Conservation (phyloP, 2,329 filamentous ascomycete genomes). For the Metarhizium rileyi region DNA sequence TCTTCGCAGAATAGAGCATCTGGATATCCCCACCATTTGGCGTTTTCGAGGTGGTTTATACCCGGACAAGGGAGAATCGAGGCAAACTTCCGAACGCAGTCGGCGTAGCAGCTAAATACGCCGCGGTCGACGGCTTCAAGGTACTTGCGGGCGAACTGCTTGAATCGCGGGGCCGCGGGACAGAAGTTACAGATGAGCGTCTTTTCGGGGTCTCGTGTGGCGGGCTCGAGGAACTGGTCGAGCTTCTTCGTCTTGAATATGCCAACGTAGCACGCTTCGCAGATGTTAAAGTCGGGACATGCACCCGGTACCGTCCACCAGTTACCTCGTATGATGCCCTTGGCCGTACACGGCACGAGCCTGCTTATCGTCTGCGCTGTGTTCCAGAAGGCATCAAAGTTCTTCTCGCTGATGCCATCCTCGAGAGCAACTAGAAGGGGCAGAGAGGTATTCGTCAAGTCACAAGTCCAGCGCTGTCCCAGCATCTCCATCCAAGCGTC, state of each 20-base stretch:
- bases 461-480: slow-evolving; percentile 15
- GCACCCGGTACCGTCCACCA: slow-evolving; percentile 23
- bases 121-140: slow-evolving; percentile 22
- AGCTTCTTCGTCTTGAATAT: slow-evolving; percentile 18
- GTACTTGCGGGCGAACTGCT: slow-evolving; percentile 15
- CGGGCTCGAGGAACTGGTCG: slow-evolving; percentile 18
- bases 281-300: slow-evolving; percentile 17
- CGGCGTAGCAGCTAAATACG: slow-evolving; percentile 19
- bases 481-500: slow-evolving; percentile 15
- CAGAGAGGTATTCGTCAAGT: slow-evolving; percentile 13
- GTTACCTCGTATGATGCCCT: slow-evolving; percentile 20
- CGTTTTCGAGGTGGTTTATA: slow-evolving; percentile 14
- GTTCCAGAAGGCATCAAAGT: slow-evolving; percentile 19
- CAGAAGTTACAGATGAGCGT: slow-evolving; percentile 23
- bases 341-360: slow-evolving; percentile 16
- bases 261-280: slow-evolving; percentile 24
- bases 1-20: slow-evolving; percentile 23
- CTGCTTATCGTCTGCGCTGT: slow-evolving; percentile 14
- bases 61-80: slow-evolving; percentile 19
- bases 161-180: slow-evolving; percentile 15
- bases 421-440: slow-evolving; percentile 17
- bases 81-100: slow-evolving; percentile 20
- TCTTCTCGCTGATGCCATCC: slow-evolving; percentile 13
- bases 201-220: slow-evolving; percentile 7
- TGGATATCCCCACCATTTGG: slow-evolving; percentile 25